Evolutionary conservation across 2,329 filamentous ascomycete genomes (phyloP).

Genomic region (Alternaria sp.): DNA sequence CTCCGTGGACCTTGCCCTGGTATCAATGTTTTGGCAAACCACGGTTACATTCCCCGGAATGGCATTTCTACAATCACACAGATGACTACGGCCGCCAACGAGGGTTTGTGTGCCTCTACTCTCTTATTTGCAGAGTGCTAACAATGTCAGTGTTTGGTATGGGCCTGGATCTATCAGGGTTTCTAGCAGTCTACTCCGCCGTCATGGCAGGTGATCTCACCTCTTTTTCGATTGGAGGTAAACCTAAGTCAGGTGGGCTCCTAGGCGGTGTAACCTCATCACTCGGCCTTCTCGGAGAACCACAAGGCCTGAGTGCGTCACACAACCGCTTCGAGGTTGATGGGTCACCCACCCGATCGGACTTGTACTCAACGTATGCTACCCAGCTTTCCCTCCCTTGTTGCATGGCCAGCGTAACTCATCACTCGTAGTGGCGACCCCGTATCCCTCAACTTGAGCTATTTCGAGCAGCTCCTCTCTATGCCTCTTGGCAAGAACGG

Average conservation of each 20-base stretch:
- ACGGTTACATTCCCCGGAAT: conserved; percentile 12
- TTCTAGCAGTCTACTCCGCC: conserved; percentile 27
- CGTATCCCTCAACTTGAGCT: conserved; percentile 8
- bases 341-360: conserved; percentile 25
- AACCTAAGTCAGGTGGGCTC: conserved; percentile 25
- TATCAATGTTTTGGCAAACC: conserved; percentile 16
- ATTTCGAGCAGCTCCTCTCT: conserved; percentile 14
- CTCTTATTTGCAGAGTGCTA: conserved; percentile 2
- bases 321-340: conserved; percentile 32
- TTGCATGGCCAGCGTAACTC: not conserved
- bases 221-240: conserved; percentile 23
- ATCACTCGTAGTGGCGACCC: conserved; percentile 10
- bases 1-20: conserved; percentile 16
- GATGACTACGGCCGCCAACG: conserved; percentile 15
- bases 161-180: conserved; percentile 26
- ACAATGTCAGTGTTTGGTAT: conserved; percentile 14
- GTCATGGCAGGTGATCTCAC: conserved; percentile 24
- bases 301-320: conserved; percentile 26
- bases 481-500: conserved; percentile 16
- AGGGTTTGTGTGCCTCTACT: conserved; percentile 4
- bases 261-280: conserved; percentile 26
- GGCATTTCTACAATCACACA: conserved; percentile 13
- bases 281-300: conserved; percentile 23
- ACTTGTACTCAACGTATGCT: conserved; percentile 14
- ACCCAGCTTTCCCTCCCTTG: not conserved